Conservation (phyloP, 164 flowering plant species). For the Kingdonia uniflora region DNA sequence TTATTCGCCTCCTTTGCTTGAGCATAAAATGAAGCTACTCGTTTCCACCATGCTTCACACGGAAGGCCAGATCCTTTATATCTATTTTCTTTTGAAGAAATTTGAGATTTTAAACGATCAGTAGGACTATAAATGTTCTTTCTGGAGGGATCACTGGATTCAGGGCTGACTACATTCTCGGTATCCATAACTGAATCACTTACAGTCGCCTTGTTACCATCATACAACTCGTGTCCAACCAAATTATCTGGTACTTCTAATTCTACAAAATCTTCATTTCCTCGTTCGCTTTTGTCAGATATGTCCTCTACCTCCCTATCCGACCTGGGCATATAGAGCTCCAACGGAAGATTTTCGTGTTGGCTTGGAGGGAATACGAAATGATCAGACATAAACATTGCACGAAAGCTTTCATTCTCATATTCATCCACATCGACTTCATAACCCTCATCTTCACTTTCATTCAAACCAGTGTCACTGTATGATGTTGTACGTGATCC, state of each 20-base stretch:
- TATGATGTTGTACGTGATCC: constrained; percentile 85
- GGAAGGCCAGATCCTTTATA: constrained; percentile 40
- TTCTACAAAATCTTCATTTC: constrained; percentile 27
- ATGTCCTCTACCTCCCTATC: constrained; percentile 25
- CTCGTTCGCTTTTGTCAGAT: constrained; percentile 30
- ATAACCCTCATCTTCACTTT: constrained; percentile 23
- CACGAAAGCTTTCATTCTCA: constrained; percentile 44
- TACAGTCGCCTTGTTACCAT: constrained; percentile 18
- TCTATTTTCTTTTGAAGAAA: constrained; percentile 22
- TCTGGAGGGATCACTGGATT: constrained; percentile 7
- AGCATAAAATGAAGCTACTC: constrained; percentile 51
- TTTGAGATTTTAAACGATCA: constrained; percentile 6
- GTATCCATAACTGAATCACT: constrained; percentile 10
- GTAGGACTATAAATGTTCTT: constrained; percentile 5
- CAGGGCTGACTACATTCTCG: constrained; percentile 8
- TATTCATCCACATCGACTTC: constrained; percentile 3
- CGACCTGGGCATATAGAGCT: constrained; percentile 13
- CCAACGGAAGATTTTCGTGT: constrained; percentile 60
- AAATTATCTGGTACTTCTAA: constrained; percentile 26
- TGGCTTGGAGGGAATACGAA: constrained; percentile 79
- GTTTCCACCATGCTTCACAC: constrained; percentile 95
- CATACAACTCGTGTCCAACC: constrained; percentile 36
- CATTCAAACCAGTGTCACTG: constrained; percentile 56
- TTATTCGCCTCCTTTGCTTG: constrained; percentile 80
- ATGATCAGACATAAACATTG: constrained; percentile 82